phyloP scores from a whole-genome alignment of 345 rosid species.

The Populus tremula region DNA sequence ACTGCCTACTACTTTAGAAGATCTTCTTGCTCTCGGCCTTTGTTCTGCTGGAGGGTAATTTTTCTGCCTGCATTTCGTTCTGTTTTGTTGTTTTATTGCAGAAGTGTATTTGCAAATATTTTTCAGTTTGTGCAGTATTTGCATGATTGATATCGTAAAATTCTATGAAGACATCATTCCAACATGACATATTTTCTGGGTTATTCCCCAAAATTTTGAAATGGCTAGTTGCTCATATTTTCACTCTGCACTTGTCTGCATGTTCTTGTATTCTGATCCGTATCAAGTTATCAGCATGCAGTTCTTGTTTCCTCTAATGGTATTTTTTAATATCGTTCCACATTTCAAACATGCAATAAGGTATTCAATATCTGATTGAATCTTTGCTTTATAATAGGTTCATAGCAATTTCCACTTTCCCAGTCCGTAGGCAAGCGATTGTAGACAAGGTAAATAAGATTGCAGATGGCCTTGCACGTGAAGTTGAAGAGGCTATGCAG shows the following conservation, averaged over 20 bases:
- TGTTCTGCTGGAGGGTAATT: slow-evolving; percentile 97
- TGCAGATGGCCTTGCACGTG: slow-evolving; percentile 60
- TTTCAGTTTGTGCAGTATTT: not conserved
- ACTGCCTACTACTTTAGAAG: slow-evolving; percentile 78
- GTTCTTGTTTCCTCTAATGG: not conserved
- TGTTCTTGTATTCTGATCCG: not conserved
- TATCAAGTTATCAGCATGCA: not conserved
- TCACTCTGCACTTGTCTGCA: not conserved
- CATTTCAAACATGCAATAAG: not conserved
- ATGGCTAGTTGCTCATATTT: not conserved
- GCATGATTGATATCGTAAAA: not conserved
- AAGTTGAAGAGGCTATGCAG: slow-evolving; percentile 87
- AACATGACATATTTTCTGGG: not conserved
- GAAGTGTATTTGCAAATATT: not conserved
- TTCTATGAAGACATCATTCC: not conserved
- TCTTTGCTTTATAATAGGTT: slow-evolving; percentile 42
- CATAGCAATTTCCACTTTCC: slow-evolving; percentile 73
- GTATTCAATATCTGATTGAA: not conserved
- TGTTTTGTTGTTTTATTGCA: not conserved
- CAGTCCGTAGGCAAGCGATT: slow-evolving; percentile 57
- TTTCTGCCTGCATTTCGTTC: slow-evolving; percentile 13
- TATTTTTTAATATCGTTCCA: not conserved
- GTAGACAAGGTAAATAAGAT: slow-evolving; percentile 59
- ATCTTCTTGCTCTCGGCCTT: slow-evolving; percentile 88
- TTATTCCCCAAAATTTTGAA: not conserved